Evolutionary conservation across 345 rosid genomes (phyloP).

Genomic region (Sonneratia alba): DNA sequence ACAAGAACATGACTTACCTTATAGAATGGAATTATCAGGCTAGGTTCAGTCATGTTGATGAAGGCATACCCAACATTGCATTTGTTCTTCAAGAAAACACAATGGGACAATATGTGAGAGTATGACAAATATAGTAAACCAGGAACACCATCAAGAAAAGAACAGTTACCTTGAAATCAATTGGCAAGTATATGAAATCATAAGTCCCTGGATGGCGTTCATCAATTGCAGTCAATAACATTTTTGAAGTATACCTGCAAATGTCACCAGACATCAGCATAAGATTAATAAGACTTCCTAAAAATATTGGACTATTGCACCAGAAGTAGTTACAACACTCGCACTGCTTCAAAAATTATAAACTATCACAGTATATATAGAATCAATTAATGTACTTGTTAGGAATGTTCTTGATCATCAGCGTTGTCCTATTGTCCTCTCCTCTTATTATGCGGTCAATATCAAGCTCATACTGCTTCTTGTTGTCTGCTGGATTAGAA

Average conservation of each 20-base stretch:
- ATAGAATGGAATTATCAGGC: slow-evolving; percentile 45
- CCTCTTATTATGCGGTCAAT: slow-evolving; percentile 44
- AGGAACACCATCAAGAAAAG: slow-evolving; percentile 4
- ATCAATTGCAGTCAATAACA: slow-evolving; percentile 68
- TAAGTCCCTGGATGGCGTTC: slow-evolving; percentile 56
- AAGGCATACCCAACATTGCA: slow-evolving; percentile 73
- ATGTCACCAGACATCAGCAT: slow-evolving; percentile 9
- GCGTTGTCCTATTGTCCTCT: slow-evolving; percentile 56
- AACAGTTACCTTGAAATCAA: slow-evolving; percentile 58
- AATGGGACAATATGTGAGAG: background rate
- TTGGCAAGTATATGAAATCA: slow-evolving; percentile 59
- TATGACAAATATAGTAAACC: background rate
- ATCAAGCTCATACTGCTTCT: slow-evolving; percentile 59
- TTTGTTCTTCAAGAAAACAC: slow-evolving; percentile 35
- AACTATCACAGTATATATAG: background rate
- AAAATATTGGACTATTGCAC: no score
- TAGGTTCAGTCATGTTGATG: slow-evolving; percentile 58
- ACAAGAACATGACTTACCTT: slow-evolving; percentile 13
- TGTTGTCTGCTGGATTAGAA: slow-evolving; percentile 35
- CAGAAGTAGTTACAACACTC: background rate
- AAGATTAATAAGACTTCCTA: background rate
- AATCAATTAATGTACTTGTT: slow-evolving; percentile 41
- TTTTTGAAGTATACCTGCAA: slow-evolving; percentile 64
- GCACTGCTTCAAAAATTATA: background rate
- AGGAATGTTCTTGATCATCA: slow-evolving; percentile 77